These are phyloP conservation scores for Ustilago crameri DNA, from an alignment of 1,284 basidiomycete species.

Conservation along the genomic window DNA sequence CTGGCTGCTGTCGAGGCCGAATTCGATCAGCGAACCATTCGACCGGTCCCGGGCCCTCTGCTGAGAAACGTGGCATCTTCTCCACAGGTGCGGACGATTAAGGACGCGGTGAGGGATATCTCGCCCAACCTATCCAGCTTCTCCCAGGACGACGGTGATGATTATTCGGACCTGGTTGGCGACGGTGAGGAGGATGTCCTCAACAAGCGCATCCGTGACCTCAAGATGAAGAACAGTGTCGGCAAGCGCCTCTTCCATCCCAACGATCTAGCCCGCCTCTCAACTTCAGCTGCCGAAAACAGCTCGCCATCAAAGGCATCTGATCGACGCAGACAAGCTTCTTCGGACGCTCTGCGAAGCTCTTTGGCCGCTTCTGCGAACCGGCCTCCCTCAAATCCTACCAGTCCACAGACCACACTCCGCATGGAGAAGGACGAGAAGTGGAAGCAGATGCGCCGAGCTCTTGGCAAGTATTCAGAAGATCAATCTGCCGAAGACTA, in stretches of 20 bases:
- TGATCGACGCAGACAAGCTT: constrained; percentile 31
- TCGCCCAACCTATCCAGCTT: constrained; percentile 20
- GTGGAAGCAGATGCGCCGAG: constrained; percentile 52
- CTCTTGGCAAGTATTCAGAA: constrained; percentile 56
- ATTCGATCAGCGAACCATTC: constrained; percentile 70
- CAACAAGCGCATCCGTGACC: constrained; percentile 47
- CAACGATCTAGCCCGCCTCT: constrained; percentile 47
- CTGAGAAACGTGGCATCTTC: constrained; percentile 36
- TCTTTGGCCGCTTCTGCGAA: constrained; percentile 22
- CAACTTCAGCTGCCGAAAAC: constrained; percentile 1
- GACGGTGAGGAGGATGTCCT: constrained; percentile 53
- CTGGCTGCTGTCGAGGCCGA: constrained; percentile 27
- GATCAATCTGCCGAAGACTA: constrained; percentile 54
- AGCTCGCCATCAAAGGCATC: constrained; percentile 16
- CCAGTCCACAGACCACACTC: constrained; percentile 36
- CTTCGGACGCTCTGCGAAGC: constrained; percentile 36
- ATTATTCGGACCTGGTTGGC: constrained; percentile 69
- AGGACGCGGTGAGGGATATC: constrained; percentile 4
- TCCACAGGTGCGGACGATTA: constrained; percentile 20
- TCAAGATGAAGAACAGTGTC: constrained; percentile 51
- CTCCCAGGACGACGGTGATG: constrained; percentile 68
- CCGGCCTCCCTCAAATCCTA: constrained; percentile 26
- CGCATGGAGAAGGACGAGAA: constrained; percentile 45
- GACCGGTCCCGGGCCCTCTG: constrained; percentile 30
- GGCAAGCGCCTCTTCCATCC: constrained; percentile 58